Percentiles rank a stretch among this genome's conserved stretches.
phyloP scores from a whole-genome alignment of 257 asterid genomes.

The Solanum raphanifolium region DNA sequence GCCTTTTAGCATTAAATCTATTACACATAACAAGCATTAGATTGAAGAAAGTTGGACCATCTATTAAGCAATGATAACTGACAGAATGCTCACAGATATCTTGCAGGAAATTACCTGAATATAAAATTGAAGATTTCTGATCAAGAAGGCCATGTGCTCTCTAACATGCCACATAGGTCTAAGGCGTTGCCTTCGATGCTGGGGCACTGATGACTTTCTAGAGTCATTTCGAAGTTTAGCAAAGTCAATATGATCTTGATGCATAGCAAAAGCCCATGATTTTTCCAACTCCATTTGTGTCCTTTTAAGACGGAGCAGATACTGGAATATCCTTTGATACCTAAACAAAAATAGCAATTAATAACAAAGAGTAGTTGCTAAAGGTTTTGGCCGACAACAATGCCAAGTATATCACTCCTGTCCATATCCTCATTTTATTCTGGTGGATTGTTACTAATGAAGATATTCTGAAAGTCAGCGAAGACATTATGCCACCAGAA shows the following conservation, averaged over 20 bases:
- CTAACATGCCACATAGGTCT: constrained; percentile 95
- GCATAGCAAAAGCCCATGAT: constrained; percentile 97
- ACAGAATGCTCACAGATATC: background rate
- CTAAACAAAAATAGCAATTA: constrained; percentile 27
- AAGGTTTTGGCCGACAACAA: constrained; percentile 3
- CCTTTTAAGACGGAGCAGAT: constrained; percentile 80
- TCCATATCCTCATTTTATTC: background rate
- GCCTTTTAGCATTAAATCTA: background rate
- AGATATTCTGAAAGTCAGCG: background rate
- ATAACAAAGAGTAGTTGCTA: constrained; percentile 1
- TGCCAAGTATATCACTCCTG: background rate
- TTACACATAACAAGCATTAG: background rate
- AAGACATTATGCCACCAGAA: background rate
- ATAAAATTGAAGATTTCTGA: constrained; percentile 89
- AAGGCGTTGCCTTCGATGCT: constrained; percentile 64
- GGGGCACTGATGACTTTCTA: constrained; percentile 37
- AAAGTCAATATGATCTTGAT: constrained; percentile 80
- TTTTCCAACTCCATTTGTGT: constrained; percentile 98
- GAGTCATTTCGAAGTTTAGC: constrained; percentile 43
- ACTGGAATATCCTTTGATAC: constrained; percentile 88
- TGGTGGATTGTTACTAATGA: background rate
- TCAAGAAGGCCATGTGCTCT: constrained; percentile 98
- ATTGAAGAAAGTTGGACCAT: background rate
- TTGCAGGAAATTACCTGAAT: constrained; percentile 53
- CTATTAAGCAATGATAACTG: background rate